Evolutionary conservation across 75 land plant species (phyloP), one percentile per base, ranked within the genome.

Genomic region (Picea sitchensis): DNA sequence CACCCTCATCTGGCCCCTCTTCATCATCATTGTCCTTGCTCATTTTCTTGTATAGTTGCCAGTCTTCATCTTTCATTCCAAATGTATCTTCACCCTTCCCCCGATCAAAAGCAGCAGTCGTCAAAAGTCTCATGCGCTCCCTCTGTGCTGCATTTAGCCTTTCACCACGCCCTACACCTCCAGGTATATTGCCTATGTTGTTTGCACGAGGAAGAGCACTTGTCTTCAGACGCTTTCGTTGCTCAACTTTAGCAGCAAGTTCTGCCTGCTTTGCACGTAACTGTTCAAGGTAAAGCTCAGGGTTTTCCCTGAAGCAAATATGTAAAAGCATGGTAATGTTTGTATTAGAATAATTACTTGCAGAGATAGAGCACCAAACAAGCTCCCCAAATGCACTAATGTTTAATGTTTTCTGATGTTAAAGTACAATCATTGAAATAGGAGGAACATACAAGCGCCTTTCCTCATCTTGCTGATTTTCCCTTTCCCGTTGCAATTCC

Each of bases 31-130:
- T 86, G 80, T 97, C 99, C 83, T 83, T 95, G 83, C 96, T 94
- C 96, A 97, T 95, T 73, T 92, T 79, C 77, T 97, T 97, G 80
- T 97, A 97, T 13, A 97, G 90, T 76, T 93, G 92, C 99, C 99
- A 97, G 71, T 97, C 99, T 83, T 97, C 99, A 83, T 97, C 99
- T 61, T 82, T 90, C 72, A 87, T 86, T 68, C 99, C 99, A 88
- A 97, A 97, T 8, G 99, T 97, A 78, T 97, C 99, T 80, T 96
- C 99, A 73, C 93, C 99, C 80, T 97, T 97, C 32, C 99, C 99
- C 34, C 98, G 83, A 81, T 97, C 99, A 86, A 97, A 97, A 54
- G 99, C 99, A 60, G 98, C 99, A 34, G 96, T 88, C 13, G 99
- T 93, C 64, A 97, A 77, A 58, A 97, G 94, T 38, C 93, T 96